Conservation (phyloP, 805 yeast species). For the Scheffersomyces lignosus region DNA sequence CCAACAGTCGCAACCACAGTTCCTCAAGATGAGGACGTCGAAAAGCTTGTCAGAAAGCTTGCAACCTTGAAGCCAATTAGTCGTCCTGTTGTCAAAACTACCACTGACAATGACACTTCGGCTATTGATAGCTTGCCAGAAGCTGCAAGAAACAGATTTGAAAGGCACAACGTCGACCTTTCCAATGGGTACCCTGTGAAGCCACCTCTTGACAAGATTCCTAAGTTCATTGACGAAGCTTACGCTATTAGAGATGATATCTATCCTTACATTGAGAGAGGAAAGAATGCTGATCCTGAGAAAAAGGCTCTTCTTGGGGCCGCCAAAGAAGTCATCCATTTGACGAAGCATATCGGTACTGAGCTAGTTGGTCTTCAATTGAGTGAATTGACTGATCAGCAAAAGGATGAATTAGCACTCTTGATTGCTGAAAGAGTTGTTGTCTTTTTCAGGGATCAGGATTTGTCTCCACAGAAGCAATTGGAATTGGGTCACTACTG, state of each 20-base stretch:
- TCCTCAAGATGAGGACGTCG: constrained; percentile 10
- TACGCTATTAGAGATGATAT: constrained; percentile 20
- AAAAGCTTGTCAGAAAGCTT: constrained; percentile 9
- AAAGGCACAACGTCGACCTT: constrained; percentile 24
- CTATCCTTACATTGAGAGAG: constrained; percentile 26
- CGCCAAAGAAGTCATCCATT: constrained; percentile 27
- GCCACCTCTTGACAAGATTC: constrained; percentile 22
- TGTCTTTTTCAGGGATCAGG: constrained; percentile 31
- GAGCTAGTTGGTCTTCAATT: constrained; percentile 32
- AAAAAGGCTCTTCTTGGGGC: constrained; percentile 32
- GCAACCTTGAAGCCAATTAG: constrained; percentile 17
- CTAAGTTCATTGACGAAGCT: constrained; percentile 27
- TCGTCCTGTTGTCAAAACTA: constrained; percentile 6
- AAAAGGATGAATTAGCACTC: constrained; percentile 31
- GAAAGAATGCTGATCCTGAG: constrained; percentile 28
- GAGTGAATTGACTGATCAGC: constrained; percentile 26
- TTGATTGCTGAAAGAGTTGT: constrained; percentile 31
- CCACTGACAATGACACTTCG: constrained; percentile 5
- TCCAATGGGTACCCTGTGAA: constrained; percentile 27
- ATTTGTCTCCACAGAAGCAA: constrained; percentile 30
- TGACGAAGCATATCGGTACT: constrained; percentile 32
- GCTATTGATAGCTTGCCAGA: constrained; percentile 16
- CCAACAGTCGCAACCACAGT: constrained; percentile 11
- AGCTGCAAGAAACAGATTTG: constrained; percentile 22
- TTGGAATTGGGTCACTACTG: constrained; percentile 30